These are phyloP conservation scores for Draba incana DNA, from an alignment of 345 rosid species.

Conservation along the genomic window DNA sequence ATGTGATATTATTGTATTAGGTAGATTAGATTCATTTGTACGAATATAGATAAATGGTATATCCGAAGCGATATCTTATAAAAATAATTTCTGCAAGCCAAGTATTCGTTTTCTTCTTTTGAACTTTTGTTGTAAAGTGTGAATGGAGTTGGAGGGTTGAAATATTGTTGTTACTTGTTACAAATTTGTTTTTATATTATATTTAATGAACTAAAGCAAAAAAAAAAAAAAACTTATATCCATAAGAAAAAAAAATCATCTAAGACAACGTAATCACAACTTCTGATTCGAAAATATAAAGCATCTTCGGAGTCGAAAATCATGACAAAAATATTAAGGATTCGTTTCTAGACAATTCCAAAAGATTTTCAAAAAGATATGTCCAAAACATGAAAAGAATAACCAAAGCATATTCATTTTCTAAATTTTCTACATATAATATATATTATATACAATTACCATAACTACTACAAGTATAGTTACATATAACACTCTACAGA, in stretches of 20 bases:
- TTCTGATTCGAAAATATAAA: background rate
- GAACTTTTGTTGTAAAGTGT: constrained; percentile 6
- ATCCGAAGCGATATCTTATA: background rate
- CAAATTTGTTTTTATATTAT: background rate
- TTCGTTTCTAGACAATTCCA: constrained; percentile 21
- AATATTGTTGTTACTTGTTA: background rate
- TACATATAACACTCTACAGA: background rate
- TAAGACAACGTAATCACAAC: constrained; percentile 1
- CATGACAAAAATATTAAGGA: constrained; percentile 19
- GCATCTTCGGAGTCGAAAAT: constrained; percentile 11
- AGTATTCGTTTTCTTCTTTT: constrained; percentile 11
- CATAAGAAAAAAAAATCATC: background rate
- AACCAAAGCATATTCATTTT: background rate
- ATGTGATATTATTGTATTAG: background rate
- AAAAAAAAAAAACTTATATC: background rate
- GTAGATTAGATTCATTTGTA: constrained; percentile 31
- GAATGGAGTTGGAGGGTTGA: background rate
- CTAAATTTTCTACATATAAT: background rate
- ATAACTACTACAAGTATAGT: background rate
- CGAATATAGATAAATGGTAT: constrained; percentile 13
- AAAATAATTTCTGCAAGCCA: constrained; percentile 4
- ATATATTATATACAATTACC: background rate
- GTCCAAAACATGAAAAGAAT: background rate
- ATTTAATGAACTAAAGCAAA: background rate
- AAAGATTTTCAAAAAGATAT: constrained; percentile 25